Conservation (phyloP, 306 rosid genomes). For the Delonix regia region DNA sequence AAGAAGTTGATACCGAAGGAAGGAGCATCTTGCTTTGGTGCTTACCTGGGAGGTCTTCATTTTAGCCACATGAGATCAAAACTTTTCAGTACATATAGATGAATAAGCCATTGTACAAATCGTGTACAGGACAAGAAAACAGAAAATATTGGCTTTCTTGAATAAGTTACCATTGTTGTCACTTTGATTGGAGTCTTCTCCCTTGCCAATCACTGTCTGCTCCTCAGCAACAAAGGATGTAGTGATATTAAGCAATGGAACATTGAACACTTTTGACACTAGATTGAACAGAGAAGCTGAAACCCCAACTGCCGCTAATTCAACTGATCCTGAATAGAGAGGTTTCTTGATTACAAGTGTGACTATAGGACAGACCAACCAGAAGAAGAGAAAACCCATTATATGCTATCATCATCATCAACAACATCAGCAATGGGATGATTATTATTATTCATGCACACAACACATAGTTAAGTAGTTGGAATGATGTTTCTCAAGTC, state of each 20-base stretch:
- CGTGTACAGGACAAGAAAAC: conserved; percentile 18
- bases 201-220: conserved; percentile 58
- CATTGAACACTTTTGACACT: conserved; percentile 81
- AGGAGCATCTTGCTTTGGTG: conserved; percentile 59
- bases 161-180: conserved; percentile 47
- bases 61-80: conserved; percentile 32
- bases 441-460: neutral
- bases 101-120: conserved; percentile 23
- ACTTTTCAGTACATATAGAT: neutral
- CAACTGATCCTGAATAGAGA: conserved; percentile 72
- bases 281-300: conserved; percentile 84
- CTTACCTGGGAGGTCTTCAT: conserved; percentile 45
- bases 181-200: conserved; percentile 34
- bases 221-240: conserved; percentile 97
- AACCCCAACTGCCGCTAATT: conserved; percentile 94
- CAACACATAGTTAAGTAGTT: neutral
- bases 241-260: conserved; percentile 81
- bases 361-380: conserved; percentile 26
- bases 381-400: conserved; percentile 16
- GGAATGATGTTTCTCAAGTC: conserved; percentile 4
- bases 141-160: neutral
- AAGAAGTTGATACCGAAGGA: conserved; percentile 81
- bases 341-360: conserved; percentile 10
- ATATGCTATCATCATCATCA: conserved; percentile 10
- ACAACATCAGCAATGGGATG: neutral